Evolutionary conservation across 202 grass and related monocot genomes (phyloP).

Genomic region (Setaria italica): DNA sequence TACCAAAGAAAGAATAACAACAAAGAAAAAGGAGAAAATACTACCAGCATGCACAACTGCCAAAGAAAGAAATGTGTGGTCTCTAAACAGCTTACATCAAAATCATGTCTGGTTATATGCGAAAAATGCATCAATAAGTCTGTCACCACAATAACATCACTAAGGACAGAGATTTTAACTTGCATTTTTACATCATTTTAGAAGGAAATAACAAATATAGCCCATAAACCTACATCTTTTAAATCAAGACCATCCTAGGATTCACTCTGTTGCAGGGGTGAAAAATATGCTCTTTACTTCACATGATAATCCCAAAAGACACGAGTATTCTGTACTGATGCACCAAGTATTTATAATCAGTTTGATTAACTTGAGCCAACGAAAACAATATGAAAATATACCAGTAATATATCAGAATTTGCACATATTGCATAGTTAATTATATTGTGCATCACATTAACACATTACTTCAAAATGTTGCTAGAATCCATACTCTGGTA

Average conservation of each 20-base stretch:
- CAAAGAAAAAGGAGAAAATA: not conserved
- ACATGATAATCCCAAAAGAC: not conserved
- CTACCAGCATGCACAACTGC: not conserved
- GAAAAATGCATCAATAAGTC: not conserved
- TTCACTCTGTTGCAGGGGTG: not conserved
- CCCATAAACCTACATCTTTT: not conserved
- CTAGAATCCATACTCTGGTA: constrained; percentile 16
- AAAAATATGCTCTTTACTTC: constrained; percentile 3
- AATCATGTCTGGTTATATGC: not conserved
- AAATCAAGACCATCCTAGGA: constrained; percentile 3
- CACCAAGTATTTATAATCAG: not conserved
- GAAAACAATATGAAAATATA: constrained; percentile 18
- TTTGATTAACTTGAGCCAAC: not conserved
- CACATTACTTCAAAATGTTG: constrained; percentile 1
- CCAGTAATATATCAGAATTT: not conserved
- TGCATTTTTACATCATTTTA: constrained; percentile 18
- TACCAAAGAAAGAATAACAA: not conserved
- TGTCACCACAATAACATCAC: constrained; percentile 28
- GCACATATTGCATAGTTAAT: not conserved
- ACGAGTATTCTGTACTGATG: not conserved
- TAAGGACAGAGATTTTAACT: not conserved
- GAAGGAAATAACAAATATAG: not conserved
- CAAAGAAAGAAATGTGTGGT: not conserved
- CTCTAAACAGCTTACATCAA: not conserved
- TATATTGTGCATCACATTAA: not conserved